These are phyloP conservation scores for Cordyceps cicadae DNA, from an alignment of 2,329 filamentous ascomycete genomes.

Conservation along the genomic window DNA sequence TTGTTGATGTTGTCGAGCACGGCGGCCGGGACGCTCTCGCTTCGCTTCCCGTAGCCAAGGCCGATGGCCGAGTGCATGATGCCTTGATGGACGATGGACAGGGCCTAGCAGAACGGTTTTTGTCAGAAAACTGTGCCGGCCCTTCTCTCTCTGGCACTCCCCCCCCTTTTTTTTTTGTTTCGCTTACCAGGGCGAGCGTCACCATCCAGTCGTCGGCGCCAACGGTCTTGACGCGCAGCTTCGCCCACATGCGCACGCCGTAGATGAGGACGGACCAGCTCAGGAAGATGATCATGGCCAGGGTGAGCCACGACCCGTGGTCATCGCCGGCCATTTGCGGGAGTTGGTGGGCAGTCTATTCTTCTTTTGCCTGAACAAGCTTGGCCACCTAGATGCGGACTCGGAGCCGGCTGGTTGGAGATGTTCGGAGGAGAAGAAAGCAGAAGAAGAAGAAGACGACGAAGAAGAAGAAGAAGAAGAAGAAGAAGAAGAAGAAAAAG, in stretches of 20 bases:
- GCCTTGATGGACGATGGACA: not conserved
- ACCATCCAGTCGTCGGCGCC: not conserved
- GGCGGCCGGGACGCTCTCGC: not conserved
- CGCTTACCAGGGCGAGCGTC: not conserved
- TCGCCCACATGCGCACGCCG: not conserved
- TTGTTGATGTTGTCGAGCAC: not conserved
- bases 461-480: not conserved
- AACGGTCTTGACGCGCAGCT: not conserved
- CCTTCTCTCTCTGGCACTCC: too few species aligned
- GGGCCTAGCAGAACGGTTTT: not conserved
- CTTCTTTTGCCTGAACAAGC: too few species aligned
- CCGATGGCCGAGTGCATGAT: not conserved
- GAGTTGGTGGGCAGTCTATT: not conserved
- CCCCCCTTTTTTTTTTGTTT: not conserved
- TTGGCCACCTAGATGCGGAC: too few species aligned
- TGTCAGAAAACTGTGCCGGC: not conserved
- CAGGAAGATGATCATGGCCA: slow-evolving; percentile 1
- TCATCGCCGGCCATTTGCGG: not conserved
- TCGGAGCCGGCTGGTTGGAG: too few species aligned
- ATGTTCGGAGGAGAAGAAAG: not conserved
- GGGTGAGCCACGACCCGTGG: not conserved
- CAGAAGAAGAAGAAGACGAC: not conserved
- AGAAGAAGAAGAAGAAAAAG: not conserved
- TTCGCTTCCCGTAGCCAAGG: not conserved
- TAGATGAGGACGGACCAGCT: not conserved